Evolutionary conservation across 2,329 filamentous ascomycete genomes (phyloP).

Genomic region (Scedosporium apiospermum): DNA sequence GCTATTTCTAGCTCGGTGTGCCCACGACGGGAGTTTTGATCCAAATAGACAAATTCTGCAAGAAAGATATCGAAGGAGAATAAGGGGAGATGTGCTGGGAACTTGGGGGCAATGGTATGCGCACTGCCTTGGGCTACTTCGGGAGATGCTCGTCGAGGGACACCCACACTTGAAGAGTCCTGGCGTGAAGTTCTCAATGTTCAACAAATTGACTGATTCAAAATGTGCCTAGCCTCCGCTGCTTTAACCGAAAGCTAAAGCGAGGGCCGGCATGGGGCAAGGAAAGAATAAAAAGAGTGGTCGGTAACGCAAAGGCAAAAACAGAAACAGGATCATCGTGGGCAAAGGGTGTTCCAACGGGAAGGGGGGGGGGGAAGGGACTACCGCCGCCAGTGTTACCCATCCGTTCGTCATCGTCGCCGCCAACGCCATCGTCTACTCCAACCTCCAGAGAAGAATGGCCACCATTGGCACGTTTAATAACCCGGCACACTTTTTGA

Average conservation of each 20-base stretch:
- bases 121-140: no score
- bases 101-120: no score
- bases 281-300: no score
- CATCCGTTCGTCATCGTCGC: slow-evolving; percentile 61
- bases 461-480: slow-evolving; percentile 15
- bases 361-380: slow-evolving; percentile 33
- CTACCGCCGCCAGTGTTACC: slow-evolving; percentile 48
- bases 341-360: not conserved
- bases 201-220: no score
- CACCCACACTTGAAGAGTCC: no score
- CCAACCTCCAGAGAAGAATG: slow-evolving; percentile 20
- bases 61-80: not conserved
- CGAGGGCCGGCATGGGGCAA: no score
- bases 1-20: not conserved
- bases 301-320: not conserved
- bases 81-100: not conserved
- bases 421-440: slow-evolving; percentile 38
- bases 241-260: no score
- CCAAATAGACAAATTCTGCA: not conserved
- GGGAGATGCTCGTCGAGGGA: no score
- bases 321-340: not conserved
- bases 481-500: slow-evolving; percentile 29
- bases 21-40: not conserved
- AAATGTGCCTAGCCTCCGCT: no score
- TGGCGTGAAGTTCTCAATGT: no score